Evolutionary conservation across 1,139 yeast genomes (phyloP).

Genomic region (Scheffersomyces illinoinensis): DNA sequence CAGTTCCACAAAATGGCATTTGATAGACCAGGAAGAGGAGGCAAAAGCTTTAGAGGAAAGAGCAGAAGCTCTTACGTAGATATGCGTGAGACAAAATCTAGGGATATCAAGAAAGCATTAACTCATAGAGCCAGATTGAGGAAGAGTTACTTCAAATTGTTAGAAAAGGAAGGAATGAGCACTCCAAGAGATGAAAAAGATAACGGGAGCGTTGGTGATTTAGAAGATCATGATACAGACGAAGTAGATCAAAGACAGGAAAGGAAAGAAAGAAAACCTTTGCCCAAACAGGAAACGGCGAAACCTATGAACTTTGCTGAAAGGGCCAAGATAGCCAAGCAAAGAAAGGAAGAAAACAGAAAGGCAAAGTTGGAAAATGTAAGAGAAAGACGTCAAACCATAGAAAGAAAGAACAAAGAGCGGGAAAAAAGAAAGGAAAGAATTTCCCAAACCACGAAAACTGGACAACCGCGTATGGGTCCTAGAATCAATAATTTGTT

Average conservation of each 20-base stretch:
- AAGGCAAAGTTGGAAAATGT: slow-evolving; percentile 23
- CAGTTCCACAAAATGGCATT: neutral
- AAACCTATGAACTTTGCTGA: slow-evolving; percentile 40
- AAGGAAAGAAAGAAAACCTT: neutral
- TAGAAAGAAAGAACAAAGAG: slow-evolving; percentile 16
- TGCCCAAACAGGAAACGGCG: slow-evolving; percentile 2
- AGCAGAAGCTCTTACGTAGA: slow-evolving; percentile 29
- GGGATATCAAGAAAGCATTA: slow-evolving; percentile 74
- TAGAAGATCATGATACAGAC: slow-evolving; percentile 7
- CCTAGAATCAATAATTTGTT: slow-evolving; percentile 79
- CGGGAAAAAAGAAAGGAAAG: slow-evolving; percentile 52
- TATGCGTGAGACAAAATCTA: slow-evolving; percentile 41
- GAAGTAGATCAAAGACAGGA: slow-evolving; percentile 6
- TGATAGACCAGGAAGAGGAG: neutral
- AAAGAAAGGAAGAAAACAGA: slow-evolving; percentile 27
- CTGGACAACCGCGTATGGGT: slow-evolving; percentile 91
- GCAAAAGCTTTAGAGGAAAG: neutral
- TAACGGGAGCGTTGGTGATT: neutral
- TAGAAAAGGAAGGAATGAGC: slow-evolving; percentile 68
- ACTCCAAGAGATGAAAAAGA: neutral
- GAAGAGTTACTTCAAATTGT: slow-evolving; percentile 76
- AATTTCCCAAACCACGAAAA: slow-evolving; percentile 59
- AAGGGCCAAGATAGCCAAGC: slow-evolving; percentile 43
- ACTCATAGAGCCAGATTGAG: slow-evolving; percentile 82
- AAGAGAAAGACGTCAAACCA: slow-evolving; percentile 15